Conservation (phyloP, 768 basidiomycete species). For the Floccularia luteovirens region DNA sequence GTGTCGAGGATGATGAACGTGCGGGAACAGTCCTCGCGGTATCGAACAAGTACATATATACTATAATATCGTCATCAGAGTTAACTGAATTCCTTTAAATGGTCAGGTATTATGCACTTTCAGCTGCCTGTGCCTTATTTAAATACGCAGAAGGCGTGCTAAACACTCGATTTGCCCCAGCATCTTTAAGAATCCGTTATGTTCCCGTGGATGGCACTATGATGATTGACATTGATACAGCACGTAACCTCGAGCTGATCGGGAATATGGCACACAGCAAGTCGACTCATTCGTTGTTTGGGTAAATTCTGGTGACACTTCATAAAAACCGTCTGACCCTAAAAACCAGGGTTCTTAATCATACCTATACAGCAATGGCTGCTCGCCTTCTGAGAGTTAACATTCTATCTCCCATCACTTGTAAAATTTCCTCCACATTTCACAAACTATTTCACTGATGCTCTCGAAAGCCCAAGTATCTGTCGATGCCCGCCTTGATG, state of each 20-base stretch:
- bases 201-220: constrained; percentile 84
- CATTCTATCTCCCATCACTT: constrained; percentile 75
- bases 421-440: constrained; percentile 24
- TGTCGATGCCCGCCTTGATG: constrained; percentile 79
- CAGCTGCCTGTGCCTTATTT: constrained; percentile 81
- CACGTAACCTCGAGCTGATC: constrained; percentile 83
- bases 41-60: constrained; percentile 52
- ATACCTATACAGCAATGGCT: constrained; percentile 90
- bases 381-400: constrained; percentile 71
- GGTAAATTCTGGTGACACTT: constrained; percentile 37
- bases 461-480: constrained; percentile 39
- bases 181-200: constrained; percentile 70
- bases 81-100: constrained; percentile 1
- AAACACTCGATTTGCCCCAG: constrained; percentile 62
- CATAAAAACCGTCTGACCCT: neutral
- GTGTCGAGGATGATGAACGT: constrained; percentile 74
- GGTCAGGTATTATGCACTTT: constrained; percentile 79
- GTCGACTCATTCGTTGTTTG: constrained; percentile 70
- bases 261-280: constrained; percentile 63
- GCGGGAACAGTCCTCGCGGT: constrained; percentile 74
- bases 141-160: constrained; percentile 69
- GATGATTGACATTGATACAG: constrained; percentile 90
- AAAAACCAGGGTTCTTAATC: constrained; percentile 52
- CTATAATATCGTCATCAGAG: neutral
- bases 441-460: constrained; percentile 5